Evolutionary conservation across 306 rosid species (phyloP).

Genomic region (Erythrophleum fordii): DNA sequence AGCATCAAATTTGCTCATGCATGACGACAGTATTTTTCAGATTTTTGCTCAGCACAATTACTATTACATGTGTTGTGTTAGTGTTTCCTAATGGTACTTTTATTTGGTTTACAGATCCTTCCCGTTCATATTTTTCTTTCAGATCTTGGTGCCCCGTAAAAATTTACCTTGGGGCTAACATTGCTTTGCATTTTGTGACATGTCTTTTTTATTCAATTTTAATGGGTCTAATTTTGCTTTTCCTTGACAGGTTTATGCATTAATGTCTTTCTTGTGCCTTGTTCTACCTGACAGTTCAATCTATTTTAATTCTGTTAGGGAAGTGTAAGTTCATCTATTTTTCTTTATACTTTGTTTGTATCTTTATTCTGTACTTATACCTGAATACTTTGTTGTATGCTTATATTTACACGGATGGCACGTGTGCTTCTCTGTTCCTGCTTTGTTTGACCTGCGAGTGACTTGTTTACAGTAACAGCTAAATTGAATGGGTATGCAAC

Average conservation of each 20-base stretch:
- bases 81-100: not conserved
- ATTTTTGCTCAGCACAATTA: constrained; percentile 1
- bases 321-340: constrained; percentile 71
- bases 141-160: not conserved
- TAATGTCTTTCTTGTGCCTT: constrained; percentile 84
- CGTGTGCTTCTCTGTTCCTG: constrained; percentile 11
- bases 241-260: constrained; percentile 73
- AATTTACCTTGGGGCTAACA: not conserved
- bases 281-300: constrained; percentile 71
- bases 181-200: constrained; percentile 18
- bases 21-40: not conserved
- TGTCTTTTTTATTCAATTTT: constrained; percentile 20
- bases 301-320: constrained; percentile 80
- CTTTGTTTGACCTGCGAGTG: constrained; percentile 11
- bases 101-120: not conserved
- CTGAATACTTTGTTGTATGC: constrained; percentile 23
- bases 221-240: constrained; percentile 2
- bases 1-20: not conserved
- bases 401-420: constrained; percentile 4
- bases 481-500: not conserved
- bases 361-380: constrained; percentile 2
- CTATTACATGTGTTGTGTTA: not conserved
- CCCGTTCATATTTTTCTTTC: not conserved
- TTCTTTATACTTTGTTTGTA: not conserved
- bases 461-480: not conserved